Base-by-base conservation (phyloP, 345 rosid genomes). In the Populus euphratica region DNA sequence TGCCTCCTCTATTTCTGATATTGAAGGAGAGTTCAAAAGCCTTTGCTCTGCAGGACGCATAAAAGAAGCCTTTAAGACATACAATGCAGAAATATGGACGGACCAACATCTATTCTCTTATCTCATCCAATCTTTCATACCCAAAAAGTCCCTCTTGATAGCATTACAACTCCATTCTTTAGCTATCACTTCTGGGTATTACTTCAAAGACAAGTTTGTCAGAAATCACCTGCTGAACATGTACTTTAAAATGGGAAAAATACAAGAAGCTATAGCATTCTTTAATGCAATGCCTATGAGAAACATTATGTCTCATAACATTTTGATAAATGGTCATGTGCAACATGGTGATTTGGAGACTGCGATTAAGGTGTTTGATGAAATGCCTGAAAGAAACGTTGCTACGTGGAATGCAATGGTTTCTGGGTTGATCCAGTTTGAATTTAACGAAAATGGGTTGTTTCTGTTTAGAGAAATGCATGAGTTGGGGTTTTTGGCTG, bases 261-360 rank as follows among this genome's bases (percentile, higher is more conserved):
- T 91, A 50, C 77, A 76, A 29, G 76, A 82, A 0, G 88, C 91
- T 20, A 68, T 88, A 23, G 25, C 85, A 1, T 73, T 93, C 81
- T 93, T 91, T 69, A 79, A 75, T 0, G 73, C 52, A 8, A 88
- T 91, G 89, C 84, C 82, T 1, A 78, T 74, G 81, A 90, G 84
- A 77, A 93, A 95, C 76, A 66, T 82, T 44, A 95, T 93, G 98
- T 92, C 98, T 8, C 81, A 88, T 47, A 93, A 95, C 83, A 92
- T 93, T 62, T 74, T 95, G 79, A 90, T 92, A 1, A 89, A 88
- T 5, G 96, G 86, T 9, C 80, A 83, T 73, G 29, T 88, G 1
- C 80, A 75, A 25, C 43, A 18, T 0, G 95, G 90, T 0, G 92
- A 92, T 78, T 68, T 90, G 78, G 78, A 65, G 1, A 64, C 74